A percentile compares a stretch with the other conserved stretches of the same genome.
Conservation (phyloP, 805 yeast genomes). For the Priceomyces castillae region DNA sequence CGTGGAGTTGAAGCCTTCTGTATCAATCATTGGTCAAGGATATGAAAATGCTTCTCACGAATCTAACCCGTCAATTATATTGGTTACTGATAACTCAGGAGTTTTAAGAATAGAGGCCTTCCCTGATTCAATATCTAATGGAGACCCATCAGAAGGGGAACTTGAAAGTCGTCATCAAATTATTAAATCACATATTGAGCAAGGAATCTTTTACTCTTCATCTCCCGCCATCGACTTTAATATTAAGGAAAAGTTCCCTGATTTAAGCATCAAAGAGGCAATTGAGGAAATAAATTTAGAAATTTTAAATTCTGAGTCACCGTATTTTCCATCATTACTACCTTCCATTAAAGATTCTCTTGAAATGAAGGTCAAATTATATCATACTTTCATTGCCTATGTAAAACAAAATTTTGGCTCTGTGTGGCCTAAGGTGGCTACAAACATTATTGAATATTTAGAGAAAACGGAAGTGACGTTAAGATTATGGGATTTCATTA, state of each 20-base stretch:
- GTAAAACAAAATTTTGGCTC: slow-evolving; percentile 44
- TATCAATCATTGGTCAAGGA: slow-evolving; percentile 59
- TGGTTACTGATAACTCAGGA: slow-evolving; percentile 56
- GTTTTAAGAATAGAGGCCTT: slow-evolving; percentile 57
- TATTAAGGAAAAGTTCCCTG: slow-evolving; percentile 26
- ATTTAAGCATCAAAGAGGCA: slow-evolving; percentile 29
- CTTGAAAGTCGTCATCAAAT: slow-evolving; percentile 27
- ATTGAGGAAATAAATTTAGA: slow-evolving; percentile 50
- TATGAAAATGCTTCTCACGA: slow-evolving; percentile 38
- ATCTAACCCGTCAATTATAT: slow-evolving; percentile 43
- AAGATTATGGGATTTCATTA: slow-evolving; percentile 34
- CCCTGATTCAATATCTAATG: slow-evolving; percentile 11
- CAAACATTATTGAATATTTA: slow-evolving; percentile 29
- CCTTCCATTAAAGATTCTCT: slow-evolving; percentile 54
- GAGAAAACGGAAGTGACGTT: slow-evolving; percentile 45
- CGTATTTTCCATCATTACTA: slow-evolving; percentile 53
- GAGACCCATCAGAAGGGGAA: slow-evolving; percentile 6
- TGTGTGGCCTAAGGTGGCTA: slow-evolving; percentile 35
- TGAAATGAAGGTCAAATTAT: slow-evolving; percentile 44
- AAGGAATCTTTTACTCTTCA: slow-evolving; percentile 69
- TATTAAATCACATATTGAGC: slow-evolving; percentile 75
- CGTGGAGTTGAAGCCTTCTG: slow-evolving; percentile 52
- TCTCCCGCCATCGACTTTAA: slow-evolving; percentile 46
- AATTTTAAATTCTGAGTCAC: slow-evolving; percentile 53
- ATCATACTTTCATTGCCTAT: slow-evolving; percentile 45